These are phyloP conservation scores for Trypanosoma conorhini DNA, from an alignment of 208 protist species.

Conservation along the genomic window DNA sequence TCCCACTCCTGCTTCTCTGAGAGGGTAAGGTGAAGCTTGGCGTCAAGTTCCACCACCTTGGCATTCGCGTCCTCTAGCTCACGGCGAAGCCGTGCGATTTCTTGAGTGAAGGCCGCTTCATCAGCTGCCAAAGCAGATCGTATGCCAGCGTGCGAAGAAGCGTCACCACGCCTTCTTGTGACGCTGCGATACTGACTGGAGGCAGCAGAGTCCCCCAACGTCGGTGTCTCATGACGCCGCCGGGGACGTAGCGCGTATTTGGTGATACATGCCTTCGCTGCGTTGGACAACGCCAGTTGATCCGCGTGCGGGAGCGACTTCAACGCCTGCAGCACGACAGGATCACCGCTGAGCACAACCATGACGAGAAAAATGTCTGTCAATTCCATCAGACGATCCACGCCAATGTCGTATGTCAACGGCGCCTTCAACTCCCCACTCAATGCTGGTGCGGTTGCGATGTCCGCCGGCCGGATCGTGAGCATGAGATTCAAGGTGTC, in stretches of 20 bases:
- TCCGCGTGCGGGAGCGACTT: slow-evolving; percentile 46
- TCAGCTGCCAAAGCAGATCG: slow-evolving; percentile 20
- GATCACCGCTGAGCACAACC: slow-evolving; percentile 55
- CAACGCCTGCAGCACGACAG: slow-evolving; percentile 28
- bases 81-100: slow-evolving; percentile 44
- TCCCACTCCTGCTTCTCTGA: slow-evolving; percentile 43
- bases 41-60: slow-evolving; percentile 40
- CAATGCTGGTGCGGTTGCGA: slow-evolving; percentile 3
- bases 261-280: slow-evolving; percentile 46
- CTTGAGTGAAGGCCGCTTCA: slow-evolving; percentile 40
- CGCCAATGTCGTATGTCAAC: slow-evolving; percentile 1
- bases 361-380: slow-evolving; percentile 49
- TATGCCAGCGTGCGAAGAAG: not conserved
- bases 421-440: not conserved
- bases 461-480: slow-evolving; percentile 26
- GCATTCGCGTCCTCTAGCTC: slow-evolving; percentile 44
- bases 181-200: not conserved
- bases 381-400: slow-evolving; percentile 30
- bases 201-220: slow-evolving; percentile 10
- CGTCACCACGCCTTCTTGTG: not conserved
- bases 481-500: slow-evolving; percentile 31
- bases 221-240: slow-evolving; percentile 5
- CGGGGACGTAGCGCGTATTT: slow-evolving; percentile 40
- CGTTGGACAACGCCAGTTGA: slow-evolving; percentile 60
- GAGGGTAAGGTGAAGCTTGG: slow-evolving; percentile 31